phyloP scores from a whole-genome alignment of 495 filamentous ascomycete species.

The Xylaria intraflava region DNA sequence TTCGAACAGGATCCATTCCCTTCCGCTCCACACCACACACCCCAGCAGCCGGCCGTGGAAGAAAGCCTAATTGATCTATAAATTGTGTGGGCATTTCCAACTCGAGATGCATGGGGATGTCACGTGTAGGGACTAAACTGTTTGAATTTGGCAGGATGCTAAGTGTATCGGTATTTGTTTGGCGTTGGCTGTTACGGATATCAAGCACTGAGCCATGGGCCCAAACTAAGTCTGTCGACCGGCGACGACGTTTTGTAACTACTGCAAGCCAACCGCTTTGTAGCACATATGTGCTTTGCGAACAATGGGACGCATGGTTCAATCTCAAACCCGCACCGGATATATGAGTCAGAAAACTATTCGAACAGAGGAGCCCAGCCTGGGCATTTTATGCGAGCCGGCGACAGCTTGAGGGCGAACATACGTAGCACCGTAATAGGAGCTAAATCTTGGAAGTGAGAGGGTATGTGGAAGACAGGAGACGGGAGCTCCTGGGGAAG shows the following conservation, averaged over 20 bases:
- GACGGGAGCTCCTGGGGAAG: too few species aligned
- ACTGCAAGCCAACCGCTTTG: background rate
- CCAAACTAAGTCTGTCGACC: background rate
- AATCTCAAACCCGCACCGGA: too few species aligned
- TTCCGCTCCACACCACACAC: slow-evolving; percentile 54
- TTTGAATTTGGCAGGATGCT: background rate
- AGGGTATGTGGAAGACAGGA: too few species aligned
- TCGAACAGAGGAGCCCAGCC: too few species aligned
- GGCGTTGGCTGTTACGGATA: background rate
- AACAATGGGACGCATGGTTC: too few species aligned
- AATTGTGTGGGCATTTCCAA: background rate
- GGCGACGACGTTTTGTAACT: background rate
- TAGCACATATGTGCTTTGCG: too few species aligned
- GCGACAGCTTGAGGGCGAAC: too few species aligned
- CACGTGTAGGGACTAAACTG: too few species aligned
- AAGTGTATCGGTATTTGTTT: background rate
- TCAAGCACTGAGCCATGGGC: background rate
- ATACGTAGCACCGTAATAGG: too few species aligned
- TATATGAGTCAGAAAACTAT: too few species aligned
- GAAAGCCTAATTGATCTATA: slow-evolving; percentile 88
- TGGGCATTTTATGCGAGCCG: too few species aligned
- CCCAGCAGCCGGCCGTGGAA: slow-evolving; percentile 61
- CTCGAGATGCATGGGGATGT: background rate
- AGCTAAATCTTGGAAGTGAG: too few species aligned
- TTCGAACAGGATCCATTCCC: slow-evolving; percentile 63